phyloP scores from a whole-genome alignment of 441 rosid species.

The Cnidoscolus chayamansa region DNA sequence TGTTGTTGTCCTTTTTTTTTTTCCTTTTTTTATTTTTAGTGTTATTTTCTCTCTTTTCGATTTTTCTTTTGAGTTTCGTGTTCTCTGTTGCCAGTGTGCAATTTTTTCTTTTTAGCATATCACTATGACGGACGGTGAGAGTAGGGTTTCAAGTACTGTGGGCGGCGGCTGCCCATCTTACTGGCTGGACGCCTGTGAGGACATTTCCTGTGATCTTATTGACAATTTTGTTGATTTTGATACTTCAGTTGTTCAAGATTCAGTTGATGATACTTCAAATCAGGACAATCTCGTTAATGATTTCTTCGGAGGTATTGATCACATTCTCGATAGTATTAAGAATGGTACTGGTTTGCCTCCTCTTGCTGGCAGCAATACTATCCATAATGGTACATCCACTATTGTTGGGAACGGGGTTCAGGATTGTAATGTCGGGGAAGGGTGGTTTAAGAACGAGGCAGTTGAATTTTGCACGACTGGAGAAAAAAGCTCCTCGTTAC shows the following conservation, averaged over 20 bases:
- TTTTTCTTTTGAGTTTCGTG: not conserved
- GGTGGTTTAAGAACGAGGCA: slow-evolving; percentile 23
- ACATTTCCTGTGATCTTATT: slow-evolving; percentile 63
- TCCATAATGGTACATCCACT: not conserved
- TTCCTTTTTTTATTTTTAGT: not conserved
- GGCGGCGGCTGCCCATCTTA: slow-evolving; percentile 52
- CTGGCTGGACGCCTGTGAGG: slow-evolving; percentile 94
- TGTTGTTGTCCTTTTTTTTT: not conserved
- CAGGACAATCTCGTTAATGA: slow-evolving; percentile 45
- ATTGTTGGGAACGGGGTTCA: slow-evolving; percentile 28
- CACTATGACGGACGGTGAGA: slow-evolving; percentile 52
- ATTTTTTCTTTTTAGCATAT: slow-evolving; percentile 3
- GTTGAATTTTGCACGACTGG: slow-evolving; percentile 24
- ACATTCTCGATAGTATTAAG: slow-evolving; percentile 80
- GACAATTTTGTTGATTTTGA: slow-evolving; percentile 71
- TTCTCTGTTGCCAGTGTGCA: slow-evolving; percentile 7
- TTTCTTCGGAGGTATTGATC: slow-evolving; percentile 95
- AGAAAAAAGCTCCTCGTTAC: slow-evolving; percentile 26
- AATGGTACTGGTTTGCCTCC: slow-evolving; percentile 70
- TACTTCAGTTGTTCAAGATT: slow-evolving; percentile 44
- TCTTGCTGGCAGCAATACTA: not conserved
- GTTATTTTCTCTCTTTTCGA: not conserved
- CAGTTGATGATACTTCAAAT: slow-evolving; percentile 41
- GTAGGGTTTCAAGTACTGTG: slow-evolving; percentile 44
- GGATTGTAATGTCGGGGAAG: slow-evolving; percentile 28